These are phyloP conservation scores for Teratosphaeria destructans DNA, from an alignment of 2,329 filamentous ascomycete species.

Conservation along the genomic window DNA sequence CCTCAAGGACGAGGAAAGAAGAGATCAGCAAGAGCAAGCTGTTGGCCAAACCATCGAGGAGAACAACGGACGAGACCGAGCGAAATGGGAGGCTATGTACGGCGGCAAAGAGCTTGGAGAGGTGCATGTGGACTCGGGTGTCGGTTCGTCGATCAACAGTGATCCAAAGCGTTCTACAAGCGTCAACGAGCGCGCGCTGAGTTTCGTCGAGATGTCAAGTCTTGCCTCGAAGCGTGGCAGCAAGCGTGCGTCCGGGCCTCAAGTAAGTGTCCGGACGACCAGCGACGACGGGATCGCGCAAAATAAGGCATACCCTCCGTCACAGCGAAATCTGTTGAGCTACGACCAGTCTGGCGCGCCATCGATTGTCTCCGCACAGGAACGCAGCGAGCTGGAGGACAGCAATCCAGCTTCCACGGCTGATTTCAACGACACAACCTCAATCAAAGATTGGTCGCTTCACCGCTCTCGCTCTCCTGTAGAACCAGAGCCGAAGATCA, in stretches of 20 bases:
- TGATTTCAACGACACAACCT: not conserved
- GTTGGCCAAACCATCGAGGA: constrained; percentile 58
- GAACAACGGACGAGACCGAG: constrained; percentile 50
- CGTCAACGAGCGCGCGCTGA: constrained; percentile 28
- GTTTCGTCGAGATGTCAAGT: constrained; percentile 48
- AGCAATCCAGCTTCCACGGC: not conserved
- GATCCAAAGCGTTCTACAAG: constrained; percentile 26
- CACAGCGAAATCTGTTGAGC: constrained; percentile 19
- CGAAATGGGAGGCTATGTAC: constrained; percentile 69
- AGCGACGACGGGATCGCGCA: constrained; percentile 36
- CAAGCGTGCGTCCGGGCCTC: not conserved
- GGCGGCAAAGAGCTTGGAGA: constrained; percentile 43
- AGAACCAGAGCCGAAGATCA: constrained; percentile 24
- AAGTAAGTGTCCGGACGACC: constrained; percentile 44
- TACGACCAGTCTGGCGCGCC: constrained; percentile 24
- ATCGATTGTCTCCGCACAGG: constrained; percentile 2
- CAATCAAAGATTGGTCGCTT: not conserved
- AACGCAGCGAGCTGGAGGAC: not conserved
- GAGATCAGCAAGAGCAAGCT: constrained; percentile 57
- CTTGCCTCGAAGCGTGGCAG: constrained; percentile 21
- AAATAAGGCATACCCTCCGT: constrained; percentile 16
- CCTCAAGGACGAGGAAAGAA: constrained; percentile 45
- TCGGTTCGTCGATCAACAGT: constrained; percentile 31
- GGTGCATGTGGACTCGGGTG: constrained; percentile 41
- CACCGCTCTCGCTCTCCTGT: not conserved